Conservation (phyloP, 2,329 filamentous ascomycete genomes). For the Talaromyces islandicus region DNA sequence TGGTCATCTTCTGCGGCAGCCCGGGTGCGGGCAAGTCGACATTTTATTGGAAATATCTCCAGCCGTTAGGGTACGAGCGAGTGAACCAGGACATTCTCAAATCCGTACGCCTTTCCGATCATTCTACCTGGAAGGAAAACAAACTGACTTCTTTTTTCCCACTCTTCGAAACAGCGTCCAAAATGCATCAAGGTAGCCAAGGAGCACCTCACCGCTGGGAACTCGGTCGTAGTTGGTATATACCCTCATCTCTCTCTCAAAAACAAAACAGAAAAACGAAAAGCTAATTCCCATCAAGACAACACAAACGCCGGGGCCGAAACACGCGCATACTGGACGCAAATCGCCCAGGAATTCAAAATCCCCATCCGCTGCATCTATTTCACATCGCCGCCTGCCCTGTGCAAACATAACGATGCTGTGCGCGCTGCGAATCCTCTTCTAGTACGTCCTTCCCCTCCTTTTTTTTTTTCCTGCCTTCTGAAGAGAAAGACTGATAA, state of each 20-base stretch:
- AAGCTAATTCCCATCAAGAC: constrained; percentile 46
- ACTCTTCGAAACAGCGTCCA: constrained; percentile 47
- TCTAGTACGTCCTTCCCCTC: constrained; percentile 23
- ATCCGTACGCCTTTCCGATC: constrained; percentile 43
- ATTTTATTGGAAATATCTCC: constrained; percentile 73
- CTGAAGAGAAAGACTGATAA: constrained; percentile 7
- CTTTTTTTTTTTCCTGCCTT: neutral
- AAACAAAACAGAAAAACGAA: no score
- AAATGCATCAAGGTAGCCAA: constrained; percentile 66
- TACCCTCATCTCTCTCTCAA: no score
- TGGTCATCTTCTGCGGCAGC: constrained; percentile 81
- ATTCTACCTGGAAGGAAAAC: neutral
- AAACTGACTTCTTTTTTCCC: neutral
- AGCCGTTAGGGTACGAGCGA: constrained; percentile 72
- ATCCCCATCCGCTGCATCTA: constrained; percentile 79
- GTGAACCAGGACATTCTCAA: constrained; percentile 90
- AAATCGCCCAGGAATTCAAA: constrained; percentile 62
- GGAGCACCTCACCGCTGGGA: constrained; percentile 57
- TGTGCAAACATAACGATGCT: constrained; percentile 81
- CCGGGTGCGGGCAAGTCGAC: constrained; percentile 90
- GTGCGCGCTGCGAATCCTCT: constrained; percentile 62
- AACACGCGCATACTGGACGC: constrained; percentile 71
- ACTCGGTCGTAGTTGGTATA: constrained; percentile 72
- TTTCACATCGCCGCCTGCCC: constrained; percentile 64
- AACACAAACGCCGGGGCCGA: constrained; percentile 89